Evolutionary conservation across 2,329 filamentous ascomycete species (phyloP), one percentile per base, ranked within the genome.

Genomic region (Bipolaris cookei): DNA sequence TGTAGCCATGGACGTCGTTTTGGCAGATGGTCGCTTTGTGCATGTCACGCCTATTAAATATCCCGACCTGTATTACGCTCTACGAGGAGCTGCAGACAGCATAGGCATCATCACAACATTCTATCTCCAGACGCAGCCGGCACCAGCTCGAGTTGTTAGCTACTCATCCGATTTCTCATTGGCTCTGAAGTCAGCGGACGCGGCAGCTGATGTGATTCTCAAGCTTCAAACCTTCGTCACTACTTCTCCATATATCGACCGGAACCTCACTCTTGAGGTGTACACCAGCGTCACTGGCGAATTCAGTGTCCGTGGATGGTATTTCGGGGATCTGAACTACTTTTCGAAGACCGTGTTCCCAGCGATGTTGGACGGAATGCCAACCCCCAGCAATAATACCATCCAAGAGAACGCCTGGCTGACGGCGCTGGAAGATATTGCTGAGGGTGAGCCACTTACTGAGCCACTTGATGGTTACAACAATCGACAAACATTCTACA

Each of bases 101-200:
- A 23, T 51, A 7, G 39, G 49, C 66, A 66, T 76, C 28, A 62
- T 75, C n/a, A 64, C 59, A 11, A 73, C 61, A 8, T 74, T 68
- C 58, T 56, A 65, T 38, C 75, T 71, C 16, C 61, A 62, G 48
- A 65, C 65, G 3, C 58, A 68, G 30, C 51, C 47, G 11, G 67
- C 67, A 5, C 61, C 63, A n/a, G 56, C 39, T 21, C 16, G 23
- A 14, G 34, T 56, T 11, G 32, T 51, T 23, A 56, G 41, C 32
- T 56, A 30, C 35, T 30, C 39, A 7, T 6, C 41, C n/a, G 34
- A 42, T 14, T 56, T 56, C 28, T n/a, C 46, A 10, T 51, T 41
- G 25, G 39, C 21, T 10, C 41, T 51, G 30, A 46, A 44, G 30
- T 43, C 49, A 20, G 14, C 53, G 10, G 21, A 41, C 32, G 7